These are phyloP conservation scores for Ilyonectria sp. DNA, from an alignment of 2,329 filamentous ascomycete species.

Conservation along the genomic window DNA sequence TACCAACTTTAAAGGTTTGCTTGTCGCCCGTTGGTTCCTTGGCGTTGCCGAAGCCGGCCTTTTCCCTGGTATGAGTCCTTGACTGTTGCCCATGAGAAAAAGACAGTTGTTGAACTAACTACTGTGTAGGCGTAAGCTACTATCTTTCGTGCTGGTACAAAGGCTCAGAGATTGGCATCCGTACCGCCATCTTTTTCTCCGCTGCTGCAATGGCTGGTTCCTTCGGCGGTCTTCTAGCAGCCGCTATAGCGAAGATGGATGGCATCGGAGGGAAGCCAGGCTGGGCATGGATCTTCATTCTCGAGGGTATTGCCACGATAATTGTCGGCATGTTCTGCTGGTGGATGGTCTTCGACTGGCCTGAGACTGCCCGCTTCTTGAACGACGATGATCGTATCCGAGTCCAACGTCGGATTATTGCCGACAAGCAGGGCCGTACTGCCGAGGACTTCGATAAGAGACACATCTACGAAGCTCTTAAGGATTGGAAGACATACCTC, in stretches of 20 bases:
- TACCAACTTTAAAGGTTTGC: slow-evolving; percentile 59
- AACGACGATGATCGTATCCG: slow-evolving; percentile 75
- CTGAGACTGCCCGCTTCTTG: slow-evolving; percentile 80
- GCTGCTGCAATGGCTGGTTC: slow-evolving; percentile 83
- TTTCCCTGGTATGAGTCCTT: slow-evolving; percentile 59
- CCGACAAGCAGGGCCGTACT: slow-evolving; percentile 78
- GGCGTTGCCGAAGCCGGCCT: slow-evolving; percentile 78
- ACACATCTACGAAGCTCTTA: slow-evolving; percentile 79
- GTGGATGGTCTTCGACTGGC: slow-evolving; percentile 85
- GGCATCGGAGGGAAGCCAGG: slow-evolving; percentile 67
- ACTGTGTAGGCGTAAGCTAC: slow-evolving; percentile 67
- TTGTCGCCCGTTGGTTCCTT: slow-evolving; percentile 69
- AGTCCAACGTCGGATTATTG: slow-evolving; percentile 77
- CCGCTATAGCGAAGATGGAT: slow-evolving; percentile 77
- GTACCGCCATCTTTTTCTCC: slow-evolving; percentile 82
- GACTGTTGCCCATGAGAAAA: too few relatives aligned
- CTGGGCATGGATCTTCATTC: slow-evolving; percentile 76
- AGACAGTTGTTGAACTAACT: too few relatives aligned
- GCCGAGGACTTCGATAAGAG: slow-evolving; percentile 78
- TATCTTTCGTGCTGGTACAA: slow-evolving; percentile 87
- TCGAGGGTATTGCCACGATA: slow-evolving; percentile 78
- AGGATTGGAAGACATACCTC: slow-evolving; percentile 82
- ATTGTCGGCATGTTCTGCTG: slow-evolving; percentile 76
- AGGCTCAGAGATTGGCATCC: slow-evolving; percentile 80
- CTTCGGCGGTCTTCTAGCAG: slow-evolving; percentile 79